A percentile compares a stretch with the other conserved stretches of the same genome.
Conservation (phyloP, 1,284 basidiomycete species). For the Apiotrichum laibachii region DNA sequence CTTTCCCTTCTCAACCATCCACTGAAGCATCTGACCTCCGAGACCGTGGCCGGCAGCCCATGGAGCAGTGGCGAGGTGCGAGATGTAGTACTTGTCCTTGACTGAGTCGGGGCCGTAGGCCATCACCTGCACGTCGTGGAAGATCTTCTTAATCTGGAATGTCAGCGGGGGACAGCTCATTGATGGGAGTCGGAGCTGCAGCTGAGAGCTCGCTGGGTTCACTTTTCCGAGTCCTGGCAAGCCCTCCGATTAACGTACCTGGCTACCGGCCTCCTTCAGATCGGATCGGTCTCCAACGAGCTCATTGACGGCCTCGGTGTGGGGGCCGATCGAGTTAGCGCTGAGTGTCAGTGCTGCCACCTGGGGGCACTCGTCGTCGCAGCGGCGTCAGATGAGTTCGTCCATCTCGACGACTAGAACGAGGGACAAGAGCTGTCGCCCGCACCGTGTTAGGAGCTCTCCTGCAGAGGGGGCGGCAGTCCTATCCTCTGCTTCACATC, state of each 20-base stretch:
- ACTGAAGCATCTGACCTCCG: conserved; percentile 6
- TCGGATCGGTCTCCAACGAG: background rate
- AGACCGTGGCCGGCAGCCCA: conserved; percentile 10
- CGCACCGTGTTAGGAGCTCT: too few species aligned
- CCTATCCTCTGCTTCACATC: background rate
- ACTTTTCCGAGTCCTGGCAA: too few species aligned
- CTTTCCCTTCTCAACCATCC: conserved; percentile 5
- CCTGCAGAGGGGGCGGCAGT: too few species aligned
- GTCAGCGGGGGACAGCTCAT: background rate
- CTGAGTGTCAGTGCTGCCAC: background rate
- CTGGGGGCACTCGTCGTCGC: too few species aligned
- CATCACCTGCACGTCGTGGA: conserved; percentile 5
- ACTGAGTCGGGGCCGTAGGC: conserved; percentile 13
- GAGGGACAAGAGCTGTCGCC: too few species aligned
- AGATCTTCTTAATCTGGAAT: conserved; percentile 3
- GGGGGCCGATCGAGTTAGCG: background rate
- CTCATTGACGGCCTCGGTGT: background rate
- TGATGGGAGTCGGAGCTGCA: too few species aligned
- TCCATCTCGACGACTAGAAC: too few species aligned
- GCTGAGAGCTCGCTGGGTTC: too few species aligned
- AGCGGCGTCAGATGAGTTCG: too few species aligned
- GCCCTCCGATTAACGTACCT: background rate
- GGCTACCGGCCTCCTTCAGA: background rate
- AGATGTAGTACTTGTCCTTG: conserved; percentile 19
- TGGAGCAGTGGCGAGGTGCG: conserved; percentile 13